Percentiles rank a stretch among this genome's conserved stretches.
Conservation (phyloP, 768 basidiomycete species). For the Termitomyces eurrhizus region DNA sequence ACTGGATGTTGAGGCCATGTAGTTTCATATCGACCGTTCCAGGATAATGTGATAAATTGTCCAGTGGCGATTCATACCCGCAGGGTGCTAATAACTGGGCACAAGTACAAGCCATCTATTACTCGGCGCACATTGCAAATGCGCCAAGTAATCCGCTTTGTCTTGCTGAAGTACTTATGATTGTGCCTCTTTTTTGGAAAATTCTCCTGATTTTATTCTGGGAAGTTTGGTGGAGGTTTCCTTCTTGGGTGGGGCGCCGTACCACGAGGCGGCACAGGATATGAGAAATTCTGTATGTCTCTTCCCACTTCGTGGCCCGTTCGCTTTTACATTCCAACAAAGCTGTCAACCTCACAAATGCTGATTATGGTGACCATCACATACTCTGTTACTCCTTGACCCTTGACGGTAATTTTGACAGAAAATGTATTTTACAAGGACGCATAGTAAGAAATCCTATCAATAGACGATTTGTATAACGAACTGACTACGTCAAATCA, state of each 20-base stretch:
- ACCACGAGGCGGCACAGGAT: slow-evolving; percentile 43
- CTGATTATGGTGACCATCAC: slow-evolving; percentile 32
- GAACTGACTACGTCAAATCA: slow-evolving; percentile 6
- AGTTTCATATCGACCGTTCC: neutral
- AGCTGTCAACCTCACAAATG: slow-evolving; percentile 39
- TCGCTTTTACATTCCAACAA: neutral
- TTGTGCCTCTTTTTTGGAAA: neutral
- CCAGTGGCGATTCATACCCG: slow-evolving; percentile 49
- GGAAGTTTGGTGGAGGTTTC: slow-evolving; percentile 47
- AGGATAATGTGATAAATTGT: neutral
- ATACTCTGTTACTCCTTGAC: neutral
- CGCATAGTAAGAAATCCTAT: slow-evolving; percentile 33
- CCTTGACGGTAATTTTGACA: slow-evolving; percentile 16
- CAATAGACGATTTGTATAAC: neutral
- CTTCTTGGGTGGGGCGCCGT: slow-evolving; percentile 41
- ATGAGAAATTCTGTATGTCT: slow-evolving; percentile 45
- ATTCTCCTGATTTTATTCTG: neutral
- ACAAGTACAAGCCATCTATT: slow-evolving; percentile 47
- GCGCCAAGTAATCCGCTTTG: slow-evolving; percentile 47
- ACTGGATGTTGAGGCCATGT: slow-evolving; percentile 30
- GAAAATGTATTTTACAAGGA: slow-evolving; percentile 53
- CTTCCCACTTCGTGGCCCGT: neutral
- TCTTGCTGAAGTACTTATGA: slow-evolving; percentile 37
- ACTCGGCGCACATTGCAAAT: slow-evolving; percentile 37
- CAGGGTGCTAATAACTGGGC: slow-evolving; percentile 45